Conservation (phyloP, 805 yeast species). For the Hanseniaspora hatyaiensis region DNA sequence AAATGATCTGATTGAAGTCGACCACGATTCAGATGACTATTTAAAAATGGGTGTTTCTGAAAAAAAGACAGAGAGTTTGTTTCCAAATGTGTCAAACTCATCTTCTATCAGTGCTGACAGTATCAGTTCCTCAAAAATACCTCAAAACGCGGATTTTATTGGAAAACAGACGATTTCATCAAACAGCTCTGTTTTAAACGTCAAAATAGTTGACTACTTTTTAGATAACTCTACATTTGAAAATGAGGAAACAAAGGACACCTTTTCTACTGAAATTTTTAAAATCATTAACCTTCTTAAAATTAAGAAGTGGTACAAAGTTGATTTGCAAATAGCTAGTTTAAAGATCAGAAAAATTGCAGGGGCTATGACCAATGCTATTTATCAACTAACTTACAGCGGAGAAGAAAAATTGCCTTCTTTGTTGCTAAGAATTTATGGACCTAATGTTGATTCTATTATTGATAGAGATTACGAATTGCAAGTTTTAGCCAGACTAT, state of each 20-base stretch:
- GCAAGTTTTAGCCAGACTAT: slow-evolving; percentile 56
- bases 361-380: slow-evolving; percentile 89
- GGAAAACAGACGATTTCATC: too few species aligned
- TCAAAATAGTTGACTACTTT: slow-evolving; percentile 42
- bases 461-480: slow-evolving; percentile 81
- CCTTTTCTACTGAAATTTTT: slow-evolving; percentile 64
- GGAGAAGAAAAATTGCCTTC: slow-evolving; percentile 41
- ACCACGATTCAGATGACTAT: not conserved
- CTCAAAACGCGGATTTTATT: too few species aligned
- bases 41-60: not conserved
- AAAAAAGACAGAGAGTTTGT: not conserved
- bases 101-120: too few species aligned
- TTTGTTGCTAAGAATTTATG: slow-evolving; percentile 71
- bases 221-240: slow-evolving; percentile 68
- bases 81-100: not conserved
- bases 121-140: too few species aligned
- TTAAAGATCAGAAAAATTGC: slow-evolving; percentile 56
- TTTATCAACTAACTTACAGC: slow-evolving; percentile 50
- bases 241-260: slow-evolving; percentile 38
- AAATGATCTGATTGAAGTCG: not conserved
- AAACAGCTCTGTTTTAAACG: slow-evolving; percentile 26
- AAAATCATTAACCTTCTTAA: slow-evolving; percentile 49
- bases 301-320: slow-evolving; percentile 64
- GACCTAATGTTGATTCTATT: slow-evolving; percentile 71
- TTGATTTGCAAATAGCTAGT: slow-evolving; percentile 31